Conservation (phyloP, 164 flowering plant genomes). For the Chloranthus sessilifolius region DNA sequence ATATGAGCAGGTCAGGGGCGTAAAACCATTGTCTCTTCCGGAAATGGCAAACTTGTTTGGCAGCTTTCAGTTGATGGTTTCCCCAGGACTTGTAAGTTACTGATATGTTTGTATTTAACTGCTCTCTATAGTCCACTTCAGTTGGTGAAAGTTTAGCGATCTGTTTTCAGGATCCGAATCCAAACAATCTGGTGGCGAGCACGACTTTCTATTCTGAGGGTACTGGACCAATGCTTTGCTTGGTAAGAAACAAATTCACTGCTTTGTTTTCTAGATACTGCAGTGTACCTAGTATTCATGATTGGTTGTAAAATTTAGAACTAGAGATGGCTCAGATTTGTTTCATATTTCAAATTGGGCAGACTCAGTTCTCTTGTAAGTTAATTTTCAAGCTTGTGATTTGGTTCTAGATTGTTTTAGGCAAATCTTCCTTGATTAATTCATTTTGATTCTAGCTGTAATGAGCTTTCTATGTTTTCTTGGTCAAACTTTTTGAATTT, state of each 20-base stretch:
- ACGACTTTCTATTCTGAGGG: slow-evolving; percentile 87
- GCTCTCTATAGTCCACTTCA: not conserved
- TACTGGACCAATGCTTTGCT: slow-evolving; percentile 86
- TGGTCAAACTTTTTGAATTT: no score
- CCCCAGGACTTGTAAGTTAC: slow-evolving; percentile 86
- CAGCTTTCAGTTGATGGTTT: slow-evolving; percentile 57
- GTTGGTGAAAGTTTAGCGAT: not conserved
- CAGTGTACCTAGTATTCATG: not conserved
- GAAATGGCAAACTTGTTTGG: slow-evolving; percentile 84
- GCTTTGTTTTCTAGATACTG: not conserved
- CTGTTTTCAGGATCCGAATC: slow-evolving; percentile 89
- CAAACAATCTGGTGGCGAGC: slow-evolving; percentile 91
- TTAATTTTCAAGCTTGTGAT: no score
- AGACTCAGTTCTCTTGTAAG: no score
- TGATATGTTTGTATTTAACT: not conserved
- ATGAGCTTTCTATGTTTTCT: no score
- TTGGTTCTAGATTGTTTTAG: no score
- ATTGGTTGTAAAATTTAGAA: no score
- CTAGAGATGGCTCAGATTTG: no score
- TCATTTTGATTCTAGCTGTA: no score
- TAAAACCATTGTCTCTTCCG: slow-evolving; percentile 63
- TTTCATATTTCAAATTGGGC: no score
- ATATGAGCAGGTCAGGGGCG: slow-evolving; percentile 79
- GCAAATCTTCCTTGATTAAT: no score
- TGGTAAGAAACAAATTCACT: slow-evolving; percentile 50